These are phyloP conservation scores for Botrytis medusae DNA, from an alignment of 2,329 filamentous ascomycete species.

Conservation along the genomic window DNA sequence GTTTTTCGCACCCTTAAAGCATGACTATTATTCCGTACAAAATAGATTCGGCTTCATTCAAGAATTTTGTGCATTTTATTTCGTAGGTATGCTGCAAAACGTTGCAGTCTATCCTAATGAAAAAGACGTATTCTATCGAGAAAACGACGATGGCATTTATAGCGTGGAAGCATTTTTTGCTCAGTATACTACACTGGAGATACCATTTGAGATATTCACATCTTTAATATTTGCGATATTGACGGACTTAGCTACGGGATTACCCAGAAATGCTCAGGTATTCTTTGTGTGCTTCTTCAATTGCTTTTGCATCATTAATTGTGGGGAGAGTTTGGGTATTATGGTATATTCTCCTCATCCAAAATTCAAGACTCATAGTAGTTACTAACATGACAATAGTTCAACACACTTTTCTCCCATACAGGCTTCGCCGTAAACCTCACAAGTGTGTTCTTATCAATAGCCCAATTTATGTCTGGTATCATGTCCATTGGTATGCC, in stretches of 20 bases:
- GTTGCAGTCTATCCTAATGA: slow-evolving; percentile 72
- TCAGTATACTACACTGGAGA: slow-evolving; percentile 67
- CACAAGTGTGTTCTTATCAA: slow-evolving; percentile 66
- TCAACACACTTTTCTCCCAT: slow-evolving; percentile 73
- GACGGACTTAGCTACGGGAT: slow-evolving; percentile 61
- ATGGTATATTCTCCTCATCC: slow-evolving; percentile 44
- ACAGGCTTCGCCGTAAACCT: slow-evolving; percentile 76
- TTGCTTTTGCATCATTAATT: slow-evolving; percentile 71
- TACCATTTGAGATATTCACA: slow-evolving; percentile 69
- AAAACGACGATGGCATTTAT: slow-evolving; percentile 73
- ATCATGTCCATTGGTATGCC: slow-evolving; percentile 71
- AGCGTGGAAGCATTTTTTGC: slow-evolving; percentile 68
- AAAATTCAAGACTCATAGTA: background rate
- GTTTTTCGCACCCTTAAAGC: slow-evolving; percentile 70
- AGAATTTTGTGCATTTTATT: slow-evolving; percentile 69
- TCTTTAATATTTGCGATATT: slow-evolving; percentile 66
- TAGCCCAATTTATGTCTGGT: slow-evolving; percentile 70
- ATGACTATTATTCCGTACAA: slow-evolving; percentile 69
- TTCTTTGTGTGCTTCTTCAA: slow-evolving; percentile 69
- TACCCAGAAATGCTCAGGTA: slow-evolving; percentile 61
- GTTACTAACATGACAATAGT: slow-evolving; percentile 41
- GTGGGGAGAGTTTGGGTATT: slow-evolving; percentile 74
- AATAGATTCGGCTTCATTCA: slow-evolving; percentile 73
- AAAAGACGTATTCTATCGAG: slow-evolving; percentile 73
- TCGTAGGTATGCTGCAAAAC: slow-evolving; percentile 78